These are phyloP conservation scores for Nothophytophthora sp. DNA, from an alignment of 352 stramenopile species.

Conservation along the genomic window DNA sequence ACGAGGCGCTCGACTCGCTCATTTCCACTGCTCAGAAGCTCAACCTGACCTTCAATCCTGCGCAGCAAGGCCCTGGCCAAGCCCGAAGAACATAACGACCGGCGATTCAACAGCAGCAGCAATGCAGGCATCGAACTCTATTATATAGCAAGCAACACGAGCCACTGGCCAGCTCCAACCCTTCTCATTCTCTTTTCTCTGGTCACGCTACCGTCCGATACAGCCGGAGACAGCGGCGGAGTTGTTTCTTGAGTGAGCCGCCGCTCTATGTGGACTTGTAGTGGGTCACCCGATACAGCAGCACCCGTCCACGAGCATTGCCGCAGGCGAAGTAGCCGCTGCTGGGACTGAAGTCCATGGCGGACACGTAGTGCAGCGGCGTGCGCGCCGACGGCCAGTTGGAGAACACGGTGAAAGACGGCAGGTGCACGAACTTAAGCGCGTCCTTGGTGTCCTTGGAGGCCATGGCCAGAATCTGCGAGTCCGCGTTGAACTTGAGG, in stretches of 20 bases:
- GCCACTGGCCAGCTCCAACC: neutral
- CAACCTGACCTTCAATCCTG: slow-evolving; percentile 41
- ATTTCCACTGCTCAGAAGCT: slow-evolving; percentile 67
- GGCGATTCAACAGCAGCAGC: neutral
- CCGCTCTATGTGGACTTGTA: slow-evolving; percentile 85
- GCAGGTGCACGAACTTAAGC: slow-evolving; percentile 96
- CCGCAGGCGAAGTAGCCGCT: slow-evolving; percentile 95
- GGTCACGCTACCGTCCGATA: slow-evolving; percentile 11
- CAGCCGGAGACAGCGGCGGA: slow-evolving; percentile 9
- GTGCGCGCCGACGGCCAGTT: slow-evolving; percentile 98
- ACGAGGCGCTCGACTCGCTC: slow-evolving; percentile 58
- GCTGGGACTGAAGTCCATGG: slow-evolving; percentile 95
- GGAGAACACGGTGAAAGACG: slow-evolving; percentile 93
- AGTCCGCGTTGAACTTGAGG: slow-evolving; percentile 93
- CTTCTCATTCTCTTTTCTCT: slow-evolving; percentile 17
- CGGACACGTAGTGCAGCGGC: slow-evolving; percentile 96
- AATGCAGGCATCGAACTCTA: slow-evolving; percentile 19
- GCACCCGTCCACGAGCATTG: slow-evolving; percentile 96
- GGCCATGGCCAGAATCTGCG: slow-evolving; percentile 95
- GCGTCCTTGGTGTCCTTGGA: slow-evolving; percentile 92
- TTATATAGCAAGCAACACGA: slow-evolving; percentile 34
- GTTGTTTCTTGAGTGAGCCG: slow-evolving; percentile 19
- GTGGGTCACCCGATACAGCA: slow-evolving; percentile 97
- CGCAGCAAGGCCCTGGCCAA: slow-evolving; percentile 7
- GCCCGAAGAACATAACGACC: slow-evolving; percentile 4